A percentile compares a stretch with the other conserved stretches of the same genome.
Conservation (phyloP, 2,329 filamentous ascomycete species). For the Hymenoscyphus linearis region DNA sequence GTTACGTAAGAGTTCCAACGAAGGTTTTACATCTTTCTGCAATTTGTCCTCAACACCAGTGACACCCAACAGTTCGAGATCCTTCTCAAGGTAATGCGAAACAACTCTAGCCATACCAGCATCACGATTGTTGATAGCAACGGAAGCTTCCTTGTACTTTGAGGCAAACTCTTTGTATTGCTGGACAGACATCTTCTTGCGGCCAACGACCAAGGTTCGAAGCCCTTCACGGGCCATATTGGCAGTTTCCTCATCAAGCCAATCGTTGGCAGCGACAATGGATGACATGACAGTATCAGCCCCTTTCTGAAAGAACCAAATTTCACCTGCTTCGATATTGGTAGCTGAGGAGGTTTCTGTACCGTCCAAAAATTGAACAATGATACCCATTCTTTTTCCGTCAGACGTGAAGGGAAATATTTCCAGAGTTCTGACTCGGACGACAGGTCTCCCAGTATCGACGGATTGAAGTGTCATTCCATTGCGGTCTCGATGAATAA, state of each 20-base stretch:
- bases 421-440: slow-evolving; percentile 83
- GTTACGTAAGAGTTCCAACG: slow-evolving; percentile 88
- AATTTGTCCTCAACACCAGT: slow-evolving; percentile 97
- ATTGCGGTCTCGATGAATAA: slow-evolving; percentile 81
- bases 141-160: slow-evolving; percentile 71
- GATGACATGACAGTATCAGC: slow-evolving; percentile 97
- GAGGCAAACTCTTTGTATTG: slow-evolving; percentile 77
- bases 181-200: slow-evolving; percentile 72
- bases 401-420: slow-evolving; percentile 98
- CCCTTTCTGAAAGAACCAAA: slow-evolving; percentile 98
- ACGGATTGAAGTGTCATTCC: slow-evolving; percentile 77
- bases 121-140: slow-evolving; percentile 77
- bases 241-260: slow-evolving; percentile 97
- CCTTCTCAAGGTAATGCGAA: slow-evolving; percentile 73
- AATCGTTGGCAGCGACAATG: slow-evolving; percentile 94
- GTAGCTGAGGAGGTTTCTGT: slow-evolving; percentile 42
- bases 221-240: slow-evolving; percentile 98
- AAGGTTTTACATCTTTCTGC: slow-evolving; percentile 92
- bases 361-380: slow-evolving; percentile 74
- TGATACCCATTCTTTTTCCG: slow-evolving; percentile 96
- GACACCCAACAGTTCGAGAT: slow-evolving; percentile 90
- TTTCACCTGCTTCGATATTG: slow-evolving; percentile 61
- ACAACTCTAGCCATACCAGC: slow-evolving; percentile 75
- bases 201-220: slow-evolving; percentile 89
- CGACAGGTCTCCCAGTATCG: slow-evolving; percentile 66